phyloP scores from a whole-genome alignment of 2,329 filamentous ascomycete species.

The Sordariomycetes sp. region DNA sequence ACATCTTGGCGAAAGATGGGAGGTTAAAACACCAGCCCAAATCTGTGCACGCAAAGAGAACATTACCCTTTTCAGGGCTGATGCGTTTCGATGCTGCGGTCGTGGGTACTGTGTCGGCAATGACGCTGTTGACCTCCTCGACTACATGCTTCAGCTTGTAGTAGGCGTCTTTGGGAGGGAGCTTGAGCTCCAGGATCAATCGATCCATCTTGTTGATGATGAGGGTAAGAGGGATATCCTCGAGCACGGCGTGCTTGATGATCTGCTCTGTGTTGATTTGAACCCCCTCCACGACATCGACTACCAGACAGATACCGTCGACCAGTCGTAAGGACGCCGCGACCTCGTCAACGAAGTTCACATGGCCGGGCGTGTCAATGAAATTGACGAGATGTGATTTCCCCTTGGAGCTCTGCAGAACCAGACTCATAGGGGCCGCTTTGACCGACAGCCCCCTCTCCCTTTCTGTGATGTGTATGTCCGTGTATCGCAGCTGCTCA shows the following conservation, averaged over 20 bases:
- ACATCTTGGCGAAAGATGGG: conserved; percentile 92
- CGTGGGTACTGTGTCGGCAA: conserved; percentile 78
- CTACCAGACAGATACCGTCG: conserved; percentile 86
- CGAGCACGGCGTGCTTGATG: conserved; percentile 88
- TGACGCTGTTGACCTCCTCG: conserved; percentile 93
- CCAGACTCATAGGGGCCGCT: conserved; percentile 85
- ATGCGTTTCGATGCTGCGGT: conserved; percentile 70
- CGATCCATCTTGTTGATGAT: conserved; percentile 98
- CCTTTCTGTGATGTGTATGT: conserved; percentile 80
- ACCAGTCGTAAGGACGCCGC: conserved; percentile 78
- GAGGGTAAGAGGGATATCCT: conserved; percentile 80
- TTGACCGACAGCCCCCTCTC: conserved; percentile 90
- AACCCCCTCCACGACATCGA: conserved; percentile 98
- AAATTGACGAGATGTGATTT: conserved; percentile 96
- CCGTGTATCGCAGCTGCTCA: conserved; percentile 90
- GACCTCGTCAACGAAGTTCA: conserved; percentile 97
- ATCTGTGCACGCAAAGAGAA: conserved; percentile 87
- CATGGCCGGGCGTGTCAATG: conserved; percentile 91
- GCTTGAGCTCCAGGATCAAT: conserved; percentile 84
- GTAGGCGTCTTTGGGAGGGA: conserved; percentile 92
- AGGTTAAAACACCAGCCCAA: conserved; percentile 98
- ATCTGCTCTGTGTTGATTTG: conserved; percentile 96
- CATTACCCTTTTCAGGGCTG: conserved; percentile 94
- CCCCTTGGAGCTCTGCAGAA: conserved; percentile 77
- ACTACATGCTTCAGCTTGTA: conserved; percentile 99